These are phyloP conservation scores for Hymenoscyphus scutula DNA, from an alignment of 2,329 filamentous ascomycete species.

Conservation along the genomic window DNA sequence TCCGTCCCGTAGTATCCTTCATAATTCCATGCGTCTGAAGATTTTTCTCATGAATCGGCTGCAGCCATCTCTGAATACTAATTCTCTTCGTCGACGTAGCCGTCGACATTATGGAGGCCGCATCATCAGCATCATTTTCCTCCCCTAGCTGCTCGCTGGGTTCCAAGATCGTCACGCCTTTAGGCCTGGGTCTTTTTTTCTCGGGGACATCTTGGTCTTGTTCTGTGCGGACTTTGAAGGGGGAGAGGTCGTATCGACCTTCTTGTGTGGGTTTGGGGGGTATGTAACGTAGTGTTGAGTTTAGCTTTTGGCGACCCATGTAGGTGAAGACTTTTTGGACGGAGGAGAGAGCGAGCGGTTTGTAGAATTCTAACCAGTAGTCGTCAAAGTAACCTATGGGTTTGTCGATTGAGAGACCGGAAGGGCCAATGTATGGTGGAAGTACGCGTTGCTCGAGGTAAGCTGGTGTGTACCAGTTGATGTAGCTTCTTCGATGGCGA, in stretches of 20 bases:
- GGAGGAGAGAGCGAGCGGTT: slow-evolving; percentile 81
- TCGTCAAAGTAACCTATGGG: slow-evolving; percentile 68
- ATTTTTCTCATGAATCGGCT: slow-evolving; percentile 41
- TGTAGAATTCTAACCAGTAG: slow-evolving; percentile 97
- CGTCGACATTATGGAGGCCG: slow-evolving; percentile 42
- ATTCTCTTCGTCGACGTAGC: slow-evolving; percentile 46
- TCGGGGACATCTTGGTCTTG: slow-evolving; percentile 56
- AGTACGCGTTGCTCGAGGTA: slow-evolving; percentile 60
- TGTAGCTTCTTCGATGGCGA: slow-evolving; percentile 68
- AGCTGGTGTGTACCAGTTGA: slow-evolving; percentile 80
- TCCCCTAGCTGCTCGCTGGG: slow-evolving; percentile 45
- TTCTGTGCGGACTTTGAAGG: slow-evolving; percentile 76
- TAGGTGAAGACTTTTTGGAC: slow-evolving; percentile 91
- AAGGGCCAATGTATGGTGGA: slow-evolving; percentile 25
- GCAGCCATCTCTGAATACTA: slow-evolving; percentile 61
- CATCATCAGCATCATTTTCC: slow-evolving; percentile 41
- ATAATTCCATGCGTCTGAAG: slow-evolving; percentile 49
- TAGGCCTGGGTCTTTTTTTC: slow-evolving; percentile 58
- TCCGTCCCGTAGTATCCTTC: slow-evolving; percentile 43
- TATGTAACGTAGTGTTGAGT: slow-evolving; percentile 81
- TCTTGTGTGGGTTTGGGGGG: slow-evolving; percentile 71
- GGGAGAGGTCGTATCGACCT: slow-evolving; percentile 78
- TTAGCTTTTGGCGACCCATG: slow-evolving; percentile 62
- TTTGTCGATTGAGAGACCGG: slow-evolving; percentile 24
- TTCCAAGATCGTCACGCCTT: slow-evolving; percentile 68